Base-by-base conservation (phyloP, 768 basidiomycete species). In the Mycena alexandri region DNA sequence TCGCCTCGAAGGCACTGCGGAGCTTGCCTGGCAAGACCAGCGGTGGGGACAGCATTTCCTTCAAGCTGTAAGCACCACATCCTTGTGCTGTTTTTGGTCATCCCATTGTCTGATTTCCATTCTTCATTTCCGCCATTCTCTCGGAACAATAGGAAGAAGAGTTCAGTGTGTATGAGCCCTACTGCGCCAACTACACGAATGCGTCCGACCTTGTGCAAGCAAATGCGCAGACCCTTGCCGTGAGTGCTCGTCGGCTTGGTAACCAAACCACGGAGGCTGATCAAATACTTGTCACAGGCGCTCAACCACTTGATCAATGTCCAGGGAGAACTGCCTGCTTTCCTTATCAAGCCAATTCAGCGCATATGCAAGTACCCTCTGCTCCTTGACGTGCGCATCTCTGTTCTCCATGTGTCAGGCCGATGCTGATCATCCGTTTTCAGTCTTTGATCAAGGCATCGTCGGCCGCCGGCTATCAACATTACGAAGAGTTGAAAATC, bases 351-450 rank as follows among this genome's bases (percentile, higher is more conserved):
- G 83, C 98, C 98, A 9, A 93, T 99, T 54, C 98, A 99, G 79
- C 90, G 98, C 68, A 92, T 99, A 72, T 98, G 97, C 87, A 99
- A 99, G 85, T 99, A 99, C 78, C 96, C 96, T 25, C 85, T 99
- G 16, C 87, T 99, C 24, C 89, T 99, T 73, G 93, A 94, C 77
- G 95, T 95, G 75, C 76, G 91, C 83, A 34, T 55, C 61, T 66
- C 43, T 63, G 29, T 29, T 8, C n/a, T 46, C 5, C 43, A 34
- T 51, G 3, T 70, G 57, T 71, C 54, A 56, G 44, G n/a, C 50
- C 61, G 63, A 67, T 33, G n/a, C 61, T 53, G 41, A 54, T 68
- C 61, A 60, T 25, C 59, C 58, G 25, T 58, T 66, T 47, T 34
- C 71, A 94, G 93, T 90, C 90, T 44, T 82, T 95, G 59, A 84